Evolutionary conservation across 2,329 filamentous ascomycete genomes (phyloP).

Genomic region (Alternaria novae-zelandiae): DNA sequence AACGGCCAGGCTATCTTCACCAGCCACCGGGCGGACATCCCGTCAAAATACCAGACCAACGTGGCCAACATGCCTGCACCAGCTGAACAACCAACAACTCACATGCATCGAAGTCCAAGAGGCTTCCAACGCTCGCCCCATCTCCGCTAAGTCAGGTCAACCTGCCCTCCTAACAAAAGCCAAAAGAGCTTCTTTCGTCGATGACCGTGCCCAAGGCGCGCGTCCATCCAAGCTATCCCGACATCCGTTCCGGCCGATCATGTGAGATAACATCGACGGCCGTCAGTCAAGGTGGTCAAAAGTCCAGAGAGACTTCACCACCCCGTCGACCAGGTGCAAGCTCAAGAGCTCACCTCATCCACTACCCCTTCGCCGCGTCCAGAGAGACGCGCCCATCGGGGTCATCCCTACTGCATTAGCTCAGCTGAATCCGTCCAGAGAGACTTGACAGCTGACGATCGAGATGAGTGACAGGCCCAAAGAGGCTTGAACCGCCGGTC

Average conservation of each 20-base stretch:
- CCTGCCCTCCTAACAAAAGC: background rate
- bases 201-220: background rate
- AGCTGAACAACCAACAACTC: accelerated
- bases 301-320: background rate
- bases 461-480: background rate
- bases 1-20: too few species aligned
- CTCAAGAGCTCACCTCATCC: background rate
- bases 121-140: background rate
- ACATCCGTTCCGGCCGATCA: background rate
- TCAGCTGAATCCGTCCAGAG: background rate
- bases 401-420: background rate
- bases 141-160: accelerated
- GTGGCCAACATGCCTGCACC: background rate
- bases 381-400: background rate
- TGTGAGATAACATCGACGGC: background rate
- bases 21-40: too few species aligned
- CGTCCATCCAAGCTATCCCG: background rate
- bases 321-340: background rate
- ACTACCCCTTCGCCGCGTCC: background rate
- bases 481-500: background rate
- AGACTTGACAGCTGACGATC: background rate
- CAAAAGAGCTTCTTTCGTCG: background rate
- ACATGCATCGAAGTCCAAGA: background rate
- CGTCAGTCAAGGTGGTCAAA: accelerated
- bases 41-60: accelerated